Evolutionary conservation across 2,329 filamentous ascomycete genomes (phyloP), one percentile per base, ranked within the genome.

Genomic region (Hypomyces rosellus): DNA sequence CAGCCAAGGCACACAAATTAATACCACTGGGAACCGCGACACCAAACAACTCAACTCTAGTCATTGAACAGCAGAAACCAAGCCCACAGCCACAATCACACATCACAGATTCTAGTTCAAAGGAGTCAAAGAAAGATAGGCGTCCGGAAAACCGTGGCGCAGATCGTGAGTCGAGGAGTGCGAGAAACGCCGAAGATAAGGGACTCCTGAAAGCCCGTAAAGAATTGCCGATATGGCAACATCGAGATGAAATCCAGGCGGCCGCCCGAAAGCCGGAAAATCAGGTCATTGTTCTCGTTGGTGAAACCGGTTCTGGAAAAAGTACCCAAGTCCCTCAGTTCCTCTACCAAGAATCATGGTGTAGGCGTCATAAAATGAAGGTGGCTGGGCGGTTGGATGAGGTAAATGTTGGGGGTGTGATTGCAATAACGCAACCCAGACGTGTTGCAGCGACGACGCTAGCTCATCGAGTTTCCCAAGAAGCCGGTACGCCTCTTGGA

Each of bases 291-390:
- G 76, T 99, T 0, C 73, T 99, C 13, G 86, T 93, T 2, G 92
- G 92, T 71, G 92, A 97, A 67, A 99, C 93, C 0, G 93, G 93
- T 65, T 95, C 89, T 13, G 93, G 93, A 64, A 99, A 99, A 71
- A 95, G 88, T 72, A 99, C 93, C 0, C 93, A 99, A 68, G 85
- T 96, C 0, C 92, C 93, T 0, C 93, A 97, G 62, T 96, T 96
- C 55, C 73, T 99, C 7, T 80, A 86, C 42, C 68, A 73, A 22
- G 88, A 96, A 62, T 70, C 81, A 6, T 97, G 91, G 90, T 96
- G 90, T 65, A 75, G 73, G 48, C 78, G 75, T 34, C 75, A 75
- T 51, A 80, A 69, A 51, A 76, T 82, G 42, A 78, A 72, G 45
- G 58, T 84, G 18, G 51, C 56, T 5, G 63, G 57, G n/a, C 61